Conservation (phyloP, 2,329 filamentous ascomycete species). For the Trichoderma brevicompactum region DNA sequence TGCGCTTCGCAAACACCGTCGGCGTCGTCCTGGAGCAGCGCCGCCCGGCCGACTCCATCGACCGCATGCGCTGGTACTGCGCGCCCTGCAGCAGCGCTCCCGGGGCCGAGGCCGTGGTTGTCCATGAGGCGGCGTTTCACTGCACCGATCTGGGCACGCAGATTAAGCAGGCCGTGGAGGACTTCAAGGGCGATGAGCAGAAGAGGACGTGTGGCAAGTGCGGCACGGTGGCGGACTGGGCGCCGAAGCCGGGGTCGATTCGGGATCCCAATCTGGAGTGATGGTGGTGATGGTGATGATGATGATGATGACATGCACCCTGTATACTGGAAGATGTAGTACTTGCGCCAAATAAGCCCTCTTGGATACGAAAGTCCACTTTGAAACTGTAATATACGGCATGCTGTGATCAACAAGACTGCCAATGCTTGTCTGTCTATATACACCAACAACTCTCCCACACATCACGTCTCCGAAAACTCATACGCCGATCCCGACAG, state of each 20-base stretch:
- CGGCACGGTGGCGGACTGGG: slow-evolving; percentile 73
- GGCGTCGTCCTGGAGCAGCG: slow-evolving; percentile 90
- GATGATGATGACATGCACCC: too few species aligned
- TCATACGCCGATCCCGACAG: slow-evolving; percentile 78
- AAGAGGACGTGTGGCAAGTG: slow-evolving; percentile 78
- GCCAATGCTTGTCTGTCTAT: too few species aligned
- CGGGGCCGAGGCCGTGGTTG: slow-evolving; percentile 49
- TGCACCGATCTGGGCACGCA: slow-evolving; percentile 91
- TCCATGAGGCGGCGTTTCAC: slow-evolving; percentile 86
- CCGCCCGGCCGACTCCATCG: slow-evolving; percentile 69
- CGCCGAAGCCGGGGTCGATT: slow-evolving; percentile 64
- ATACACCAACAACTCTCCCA: too few species aligned
- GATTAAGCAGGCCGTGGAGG: slow-evolving; percentile 88
- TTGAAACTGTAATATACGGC: too few species aligned
- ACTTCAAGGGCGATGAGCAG: slow-evolving; percentile 69
- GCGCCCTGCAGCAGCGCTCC: slow-evolving; percentile 56
- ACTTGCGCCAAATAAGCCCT: too few species aligned
- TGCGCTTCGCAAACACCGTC: slow-evolving; percentile 92
- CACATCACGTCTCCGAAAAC: slow-evolving; percentile 69
- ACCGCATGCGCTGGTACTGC: slow-evolving; percentile 93
- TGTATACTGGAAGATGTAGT: too few species aligned
- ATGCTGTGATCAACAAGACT: too few species aligned
- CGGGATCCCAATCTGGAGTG: slow-evolving; percentile 59
- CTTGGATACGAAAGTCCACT: too few species aligned
- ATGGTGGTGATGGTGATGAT: background rate